These are phyloP conservation scores for Wickerhamomyces canadensis DNA, from an alignment of 805 yeast genomes.

Conservation along the genomic window DNA sequence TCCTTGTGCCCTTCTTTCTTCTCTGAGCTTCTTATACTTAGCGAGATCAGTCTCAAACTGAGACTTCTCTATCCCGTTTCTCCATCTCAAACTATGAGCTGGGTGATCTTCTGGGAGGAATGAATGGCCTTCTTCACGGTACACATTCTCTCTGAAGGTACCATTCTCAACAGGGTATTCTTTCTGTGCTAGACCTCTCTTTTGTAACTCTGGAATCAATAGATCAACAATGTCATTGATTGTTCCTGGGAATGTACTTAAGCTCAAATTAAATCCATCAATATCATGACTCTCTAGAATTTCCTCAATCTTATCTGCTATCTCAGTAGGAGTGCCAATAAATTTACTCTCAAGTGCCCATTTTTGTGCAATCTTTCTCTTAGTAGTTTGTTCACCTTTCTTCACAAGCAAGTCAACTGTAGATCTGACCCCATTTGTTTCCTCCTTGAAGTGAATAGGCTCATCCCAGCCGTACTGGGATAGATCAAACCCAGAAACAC, in stretches of 20 bases:
- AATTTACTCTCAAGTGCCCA: constrained; percentile 29
- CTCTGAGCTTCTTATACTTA: background rate
- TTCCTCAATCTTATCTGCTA: constrained; percentile 25
- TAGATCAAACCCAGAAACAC: constrained; percentile 41
- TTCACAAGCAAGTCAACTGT: constrained; percentile 21
- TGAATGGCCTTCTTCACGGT: constrained; percentile 9
- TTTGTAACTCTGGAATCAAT: constrained; percentile 28
- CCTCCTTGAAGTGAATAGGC: constrained; percentile 26
- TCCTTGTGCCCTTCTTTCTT: background rate
- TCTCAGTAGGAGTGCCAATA: constrained; percentile 29
- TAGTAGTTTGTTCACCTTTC: constrained; percentile 12
- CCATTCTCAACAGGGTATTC: constrained; percentile 28
- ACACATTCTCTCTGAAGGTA: constrained; percentile 27
- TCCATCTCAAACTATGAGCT: constrained; percentile 8
- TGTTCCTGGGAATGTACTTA: constrained; percentile 30
- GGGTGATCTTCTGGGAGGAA: constrained; percentile 6
- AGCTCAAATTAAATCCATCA: constrained; percentile 37
- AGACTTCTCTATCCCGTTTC: constrained; percentile 16
- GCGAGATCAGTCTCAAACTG: constrained; percentile 17
- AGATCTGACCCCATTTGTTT: constrained; percentile 29
- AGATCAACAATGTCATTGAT: constrained; percentile 31
- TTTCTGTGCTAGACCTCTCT: constrained; percentile 28
- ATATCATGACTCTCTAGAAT: constrained; percentile 33
- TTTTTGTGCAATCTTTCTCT: constrained; percentile 21
- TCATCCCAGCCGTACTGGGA: constrained; percentile 30